A percentile compares a stretch with the other conserved stretches of the same genome.
phyloP scores from a whole-genome alignment of 768 basidiomycete species.

The Auriscalpium vulgare region DNA sequence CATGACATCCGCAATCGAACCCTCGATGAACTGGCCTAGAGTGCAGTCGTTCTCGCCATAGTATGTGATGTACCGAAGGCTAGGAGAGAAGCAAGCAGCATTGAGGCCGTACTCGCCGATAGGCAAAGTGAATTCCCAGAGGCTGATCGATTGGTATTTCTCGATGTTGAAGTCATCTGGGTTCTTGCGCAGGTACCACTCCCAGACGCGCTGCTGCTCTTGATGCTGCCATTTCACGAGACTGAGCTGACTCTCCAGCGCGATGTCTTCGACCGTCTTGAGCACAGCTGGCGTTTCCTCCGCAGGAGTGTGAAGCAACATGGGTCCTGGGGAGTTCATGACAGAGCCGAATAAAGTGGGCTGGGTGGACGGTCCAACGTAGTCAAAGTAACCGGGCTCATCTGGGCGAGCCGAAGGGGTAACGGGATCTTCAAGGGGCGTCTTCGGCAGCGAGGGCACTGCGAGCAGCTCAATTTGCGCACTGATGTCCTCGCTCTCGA shows the following conservation, averaged over 20 bases:
- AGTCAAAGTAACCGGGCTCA: slow-evolving; percentile 36
- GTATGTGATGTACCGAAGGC: slow-evolving; percentile 68
- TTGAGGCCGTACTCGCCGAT: slow-evolving; percentile 57
- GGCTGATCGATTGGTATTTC: slow-evolving; percentile 83
- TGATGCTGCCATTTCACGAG: slow-evolving; percentile 73
- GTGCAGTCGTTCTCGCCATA: slow-evolving; percentile 92
- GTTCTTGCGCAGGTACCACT: slow-evolving; percentile 90
- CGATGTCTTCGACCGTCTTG: slow-evolving; percentile 63
- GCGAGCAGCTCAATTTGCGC: slow-evolving; percentile 56
- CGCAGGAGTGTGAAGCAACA: slow-evolving; percentile 23
- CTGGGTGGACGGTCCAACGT: slow-evolving; percentile 23
- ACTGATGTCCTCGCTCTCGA: slow-evolving; percentile 41
- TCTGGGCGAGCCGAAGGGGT: slow-evolving; percentile 6
- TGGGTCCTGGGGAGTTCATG: slow-evolving; percentile 19
- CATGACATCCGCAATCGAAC: slow-evolving; percentile 58
- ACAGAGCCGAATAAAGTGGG: slow-evolving; percentile 18
- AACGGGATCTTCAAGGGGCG: slow-evolving; percentile 27
- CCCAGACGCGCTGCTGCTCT: slow-evolving; percentile 87
- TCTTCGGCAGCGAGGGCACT: slow-evolving; percentile 28
- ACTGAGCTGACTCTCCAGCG: slow-evolving; percentile 62
- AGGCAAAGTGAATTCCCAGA: slow-evolving; percentile 77
- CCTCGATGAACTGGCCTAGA: slow-evolving; percentile 89
- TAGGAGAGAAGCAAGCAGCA: slow-evolving; percentile 72
- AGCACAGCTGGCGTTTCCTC: slow-evolving; percentile 37
- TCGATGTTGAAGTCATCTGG: slow-evolving; percentile 82